Conservation (phyloP, 2,329 filamentous ascomycete genomes). For the Magnaporthales sp. region DNA sequence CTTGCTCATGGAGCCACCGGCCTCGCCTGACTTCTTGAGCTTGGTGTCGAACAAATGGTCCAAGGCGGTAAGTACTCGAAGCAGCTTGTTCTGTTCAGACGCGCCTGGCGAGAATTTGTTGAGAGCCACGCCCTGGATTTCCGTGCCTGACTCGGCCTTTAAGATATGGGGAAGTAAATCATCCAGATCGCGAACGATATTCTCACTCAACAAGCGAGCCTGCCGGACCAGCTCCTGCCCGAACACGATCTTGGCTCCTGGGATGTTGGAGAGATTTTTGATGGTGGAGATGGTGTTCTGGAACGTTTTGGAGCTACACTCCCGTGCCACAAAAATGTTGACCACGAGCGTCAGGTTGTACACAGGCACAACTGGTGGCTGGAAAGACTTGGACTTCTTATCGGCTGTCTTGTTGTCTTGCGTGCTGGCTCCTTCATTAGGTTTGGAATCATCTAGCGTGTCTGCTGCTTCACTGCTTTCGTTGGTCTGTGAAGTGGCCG, state of each 20-base stretch:
- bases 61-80: conserved; percentile 84
- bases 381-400: conserved; percentile 51
- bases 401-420: conserved; percentile 17
- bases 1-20: conserved; percentile 9
- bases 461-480: conserved; percentile 6
- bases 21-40: conserved; percentile 44
- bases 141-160: conserved; percentile 78
- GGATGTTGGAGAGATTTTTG: conserved; percentile 91
- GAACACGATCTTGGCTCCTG: conserved; percentile 81
- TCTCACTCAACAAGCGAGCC: conserved; percentile 74
- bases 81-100: conserved; percentile 91
- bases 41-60: conserved; percentile 93
- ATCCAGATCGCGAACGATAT: conserved; percentile 76
- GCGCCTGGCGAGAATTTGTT: conserved; percentile 93
- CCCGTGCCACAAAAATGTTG: conserved; percentile 88
- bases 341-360: conserved; percentile 90
- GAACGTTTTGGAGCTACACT: conserved; percentile 97
- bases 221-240: conserved; percentile 88
- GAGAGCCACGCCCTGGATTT: conserved; percentile 89
- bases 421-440: conserved; percentile 4
- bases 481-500: conserved; percentile 5
- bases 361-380: conserved; percentile 77
- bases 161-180: conserved; percentile 80
- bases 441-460: background rate
- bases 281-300: conserved; percentile 97